Evolutionary conservation across 805 yeast genomes (phyloP), one percentile per base, ranked within the genome.

Genomic region (Starmerella potacharoeniae): DNA sequence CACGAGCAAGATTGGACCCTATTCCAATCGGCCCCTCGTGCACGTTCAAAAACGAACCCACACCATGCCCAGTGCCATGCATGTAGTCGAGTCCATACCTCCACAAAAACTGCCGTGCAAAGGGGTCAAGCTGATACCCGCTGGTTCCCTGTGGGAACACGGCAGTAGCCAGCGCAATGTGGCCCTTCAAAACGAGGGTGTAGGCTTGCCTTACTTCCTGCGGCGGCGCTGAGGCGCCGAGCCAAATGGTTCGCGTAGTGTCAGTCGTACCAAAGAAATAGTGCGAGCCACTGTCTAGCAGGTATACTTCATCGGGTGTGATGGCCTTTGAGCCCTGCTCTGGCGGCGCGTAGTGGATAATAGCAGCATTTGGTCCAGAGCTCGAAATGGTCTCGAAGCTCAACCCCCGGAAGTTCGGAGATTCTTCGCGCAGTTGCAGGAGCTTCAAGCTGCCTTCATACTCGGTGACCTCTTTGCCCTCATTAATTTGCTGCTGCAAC

Each of bases 21-120:
- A 93, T 81, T 14, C 90, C 95, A 54, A 91, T 77, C 1, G 97
- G 97, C 0, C 95, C 93, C 65, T 95, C 96, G 68, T 93, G 98
- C 16, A 93, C 97, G 67, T 84, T 84, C 47, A 95, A 79, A 66
- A 77, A 91, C 22, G 90, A 77, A 2, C 96, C 97, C n/a, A 93
- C 85, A 5, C 98, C 98, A 69, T 93, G 98, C 1, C 97, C 96
- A 0, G 97, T 88, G 9, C 98, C 97, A 69, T 93, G 98, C 59
- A 83, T 79, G 67, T 86, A 93, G 67, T 86, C 93, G 49, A 87
- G 73, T 0, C 97, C 97, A 52, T 80, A 75, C 41, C 79, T 73
- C 89, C 95, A 86, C 57, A 93, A 71, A 52, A 79, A 83, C 68
- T 84, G 89, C 60, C 98, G 77, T 0, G 96, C 95, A 52, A 89